phyloP scores from a whole-genome alignment of 78 protist species.

The Speleostelium caveatum region DNA sequence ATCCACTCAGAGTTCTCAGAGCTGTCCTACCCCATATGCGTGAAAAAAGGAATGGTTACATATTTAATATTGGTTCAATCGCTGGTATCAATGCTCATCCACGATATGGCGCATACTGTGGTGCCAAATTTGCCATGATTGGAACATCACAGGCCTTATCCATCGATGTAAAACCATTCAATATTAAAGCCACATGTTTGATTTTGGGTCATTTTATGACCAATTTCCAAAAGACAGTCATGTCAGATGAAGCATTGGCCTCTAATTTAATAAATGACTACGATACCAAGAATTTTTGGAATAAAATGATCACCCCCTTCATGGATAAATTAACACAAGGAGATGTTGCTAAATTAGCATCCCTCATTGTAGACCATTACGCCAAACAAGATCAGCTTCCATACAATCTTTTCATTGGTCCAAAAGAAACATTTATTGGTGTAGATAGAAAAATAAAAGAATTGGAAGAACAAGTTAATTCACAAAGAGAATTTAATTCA shows the following conservation, averaged over 20 bases:
- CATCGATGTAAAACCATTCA: slow-evolving; percentile 26
- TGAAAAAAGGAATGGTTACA: not conserved
- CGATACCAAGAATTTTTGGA: not conserved
- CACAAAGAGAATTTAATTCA: slow-evolving; percentile 6
- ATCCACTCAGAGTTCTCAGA: not conserved
- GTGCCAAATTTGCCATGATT: slow-evolving; percentile 15
- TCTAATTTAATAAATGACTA: not conserved
- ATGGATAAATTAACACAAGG: slow-evolving; percentile 10
- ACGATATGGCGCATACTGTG: slow-evolving; percentile 20
- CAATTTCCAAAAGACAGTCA: not conserved
- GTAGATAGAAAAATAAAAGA: not conserved
- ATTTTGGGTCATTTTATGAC: not conserved
- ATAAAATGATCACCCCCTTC: not conserved
- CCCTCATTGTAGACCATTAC: not conserved
- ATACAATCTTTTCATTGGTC: slow-evolving; percentile 15
- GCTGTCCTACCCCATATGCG: not conserved
- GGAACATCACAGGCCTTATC: slow-evolving; percentile 4
- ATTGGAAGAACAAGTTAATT: not conserved
- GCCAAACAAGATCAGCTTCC: not conserved
- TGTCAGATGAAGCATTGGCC: not conserved
- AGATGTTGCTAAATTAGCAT: not conserved
- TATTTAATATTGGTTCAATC: not conserved
- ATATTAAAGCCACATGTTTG: slow-evolving; percentile 13
- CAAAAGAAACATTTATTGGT: slow-evolving; percentile 20
- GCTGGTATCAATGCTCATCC: not conserved